A percentile compares a stretch with the other conserved stretches of the same genome.
These are phyloP conservation scores for Colletotrichum euphorbiae DNA, from an alignment of 2,329 filamentous ascomycete genomes.

Conservation along the genomic window DNA sequence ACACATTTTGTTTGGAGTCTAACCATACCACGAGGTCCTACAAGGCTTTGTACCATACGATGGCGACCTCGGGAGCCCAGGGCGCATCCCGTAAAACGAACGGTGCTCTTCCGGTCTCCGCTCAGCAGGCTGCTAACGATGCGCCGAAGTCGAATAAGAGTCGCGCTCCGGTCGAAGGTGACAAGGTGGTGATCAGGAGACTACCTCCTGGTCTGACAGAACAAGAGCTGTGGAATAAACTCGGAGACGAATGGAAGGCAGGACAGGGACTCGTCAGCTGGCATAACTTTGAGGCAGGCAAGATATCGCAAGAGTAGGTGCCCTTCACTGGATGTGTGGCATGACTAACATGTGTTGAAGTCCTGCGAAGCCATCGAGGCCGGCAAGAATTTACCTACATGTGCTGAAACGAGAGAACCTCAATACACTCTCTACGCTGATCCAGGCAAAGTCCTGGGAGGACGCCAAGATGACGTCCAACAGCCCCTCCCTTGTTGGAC, in stretches of 20 bases:
- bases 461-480: constrained; percentile 83
- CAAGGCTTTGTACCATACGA: constrained; percentile 9
- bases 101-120: constrained; percentile 64
- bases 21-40: neutral
- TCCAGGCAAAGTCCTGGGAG: constrained; percentile 78
- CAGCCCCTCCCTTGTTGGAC: constrained; percentile 79
- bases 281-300: constrained; percentile 74
- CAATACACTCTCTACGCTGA: constrained; percentile 73
- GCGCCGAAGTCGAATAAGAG: constrained; percentile 57
- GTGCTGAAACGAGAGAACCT: constrained; percentile 79
- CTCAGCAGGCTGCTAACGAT: constrained; percentile 56
- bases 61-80: constrained; percentile 34
- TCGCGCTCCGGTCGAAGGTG: constrained; percentile 68
- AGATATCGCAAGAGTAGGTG: constrained; percentile 85
- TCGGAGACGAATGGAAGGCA: constrained; percentile 84
- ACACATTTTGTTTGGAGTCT: neutral
- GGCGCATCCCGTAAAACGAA: constrained; percentile 55
- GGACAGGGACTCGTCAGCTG: constrained; percentile 89
- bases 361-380: constrained; percentile 85
- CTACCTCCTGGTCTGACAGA: constrained; percentile 88
- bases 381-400: constrained; percentile 85
- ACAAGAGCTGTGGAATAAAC: constrained; percentile 75
- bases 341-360: constrained; percentile 54
- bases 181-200: constrained; percentile 87
- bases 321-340: neutral